phyloP scores from a whole-genome alignment of 2,329 filamentous ascomycete species.

The Alternaria gaisen region DNA sequence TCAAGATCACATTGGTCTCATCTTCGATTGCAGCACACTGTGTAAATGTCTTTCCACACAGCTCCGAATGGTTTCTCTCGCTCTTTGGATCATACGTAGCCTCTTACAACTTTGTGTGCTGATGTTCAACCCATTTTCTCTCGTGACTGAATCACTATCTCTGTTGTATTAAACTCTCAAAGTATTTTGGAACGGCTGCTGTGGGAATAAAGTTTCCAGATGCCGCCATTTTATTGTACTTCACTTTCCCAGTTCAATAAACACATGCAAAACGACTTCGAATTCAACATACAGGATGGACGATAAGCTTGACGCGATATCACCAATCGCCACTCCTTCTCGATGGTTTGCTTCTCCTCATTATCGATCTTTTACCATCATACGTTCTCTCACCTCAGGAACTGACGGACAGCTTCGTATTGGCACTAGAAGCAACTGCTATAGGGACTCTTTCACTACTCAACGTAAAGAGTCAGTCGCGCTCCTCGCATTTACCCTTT shows the following conservation, averaged over 20 bases:
- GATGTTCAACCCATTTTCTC: neutral
- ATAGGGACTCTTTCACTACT: neutral
- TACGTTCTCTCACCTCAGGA: neutral
- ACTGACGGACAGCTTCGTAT: neutral
- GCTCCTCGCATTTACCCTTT: neutral
- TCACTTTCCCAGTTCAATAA: neutral
- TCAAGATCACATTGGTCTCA: neutral
- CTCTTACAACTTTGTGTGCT: neutral
- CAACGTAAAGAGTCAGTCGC: neutral
- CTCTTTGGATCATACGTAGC: neutral
- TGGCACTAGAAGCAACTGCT: neutral
- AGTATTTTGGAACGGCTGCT: neutral
- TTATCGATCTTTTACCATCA: neutral
- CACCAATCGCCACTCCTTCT: neutral
- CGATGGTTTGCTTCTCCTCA: neutral
- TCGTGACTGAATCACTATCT: neutral
- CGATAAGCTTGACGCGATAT: neutral
- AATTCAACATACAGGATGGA: neutral
- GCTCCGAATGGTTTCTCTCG: neutral
- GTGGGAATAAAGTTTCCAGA: neutral
- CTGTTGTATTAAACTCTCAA: neutral
- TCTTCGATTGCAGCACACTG: neutral
- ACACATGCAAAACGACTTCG: neutral
- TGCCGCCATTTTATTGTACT: neutral
- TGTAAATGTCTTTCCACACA: neutral